Evolutionary conservation across 352 stramenopile species (phyloP).

Genomic region (Hyaloperonospora brassicae): DNA sequence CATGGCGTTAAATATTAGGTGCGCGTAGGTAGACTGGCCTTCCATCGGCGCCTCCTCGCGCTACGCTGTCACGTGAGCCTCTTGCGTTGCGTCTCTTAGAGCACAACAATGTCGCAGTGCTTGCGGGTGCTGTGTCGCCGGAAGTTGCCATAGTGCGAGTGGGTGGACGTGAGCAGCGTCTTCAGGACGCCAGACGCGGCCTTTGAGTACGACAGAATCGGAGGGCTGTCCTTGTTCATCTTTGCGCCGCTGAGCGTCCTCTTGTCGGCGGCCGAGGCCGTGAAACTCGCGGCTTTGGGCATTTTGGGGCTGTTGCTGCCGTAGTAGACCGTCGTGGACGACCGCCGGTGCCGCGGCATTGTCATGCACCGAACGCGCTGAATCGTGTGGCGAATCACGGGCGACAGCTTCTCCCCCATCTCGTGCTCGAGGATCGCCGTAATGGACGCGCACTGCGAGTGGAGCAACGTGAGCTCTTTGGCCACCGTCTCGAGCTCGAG

Average conservation of each 20-base stretch:
- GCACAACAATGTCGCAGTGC: constrained; percentile 1
- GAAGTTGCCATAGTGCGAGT: constrained; percentile 46
- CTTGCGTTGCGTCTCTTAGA: constrained; percentile 31
- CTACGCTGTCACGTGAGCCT: constrained; percentile 26
- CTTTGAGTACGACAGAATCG: constrained; percentile 34
- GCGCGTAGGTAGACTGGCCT: not conserved
- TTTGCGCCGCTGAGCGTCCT: constrained; percentile 15
- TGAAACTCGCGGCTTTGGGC: constrained; percentile 31
- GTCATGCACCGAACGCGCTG: constrained; percentile 28
- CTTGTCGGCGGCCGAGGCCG: constrained; percentile 14
- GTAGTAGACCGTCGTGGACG: constrained; percentile 21
- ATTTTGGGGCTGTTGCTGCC: constrained; percentile 10
- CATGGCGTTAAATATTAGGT: constrained; percentile 21
- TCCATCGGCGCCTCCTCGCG: constrained; percentile 3
- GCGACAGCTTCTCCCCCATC: constrained; percentile 18
- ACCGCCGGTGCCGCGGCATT: constrained; percentile 27
- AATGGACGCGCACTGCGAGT: constrained; percentile 39
- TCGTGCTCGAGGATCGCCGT: constrained; percentile 31
- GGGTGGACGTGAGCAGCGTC: constrained; percentile 30
- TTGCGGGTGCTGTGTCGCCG: constrained; percentile 42
- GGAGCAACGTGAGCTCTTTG: constrained; percentile 31
- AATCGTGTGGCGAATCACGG: constrained; percentile 26
- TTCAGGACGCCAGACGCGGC: constrained; percentile 28
- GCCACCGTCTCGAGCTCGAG: constrained; percentile 40
- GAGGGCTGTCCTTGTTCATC: constrained; percentile 30